Conservation (phyloP, 2,329 filamentous ascomycete genomes). For the Colletotrichum sp. region DNA sequence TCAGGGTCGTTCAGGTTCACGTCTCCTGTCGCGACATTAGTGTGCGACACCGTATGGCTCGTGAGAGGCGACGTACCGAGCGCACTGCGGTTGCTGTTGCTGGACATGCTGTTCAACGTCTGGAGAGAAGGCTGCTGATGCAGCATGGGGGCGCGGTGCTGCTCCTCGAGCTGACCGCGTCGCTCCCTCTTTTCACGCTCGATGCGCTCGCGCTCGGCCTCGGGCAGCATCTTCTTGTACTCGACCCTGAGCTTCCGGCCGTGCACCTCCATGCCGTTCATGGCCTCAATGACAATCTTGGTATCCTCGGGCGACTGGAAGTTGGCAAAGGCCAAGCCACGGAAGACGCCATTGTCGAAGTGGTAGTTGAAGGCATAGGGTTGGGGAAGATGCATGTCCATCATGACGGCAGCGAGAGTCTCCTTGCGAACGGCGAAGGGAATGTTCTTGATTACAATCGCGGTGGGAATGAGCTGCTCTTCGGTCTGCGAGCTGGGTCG, state of each 20-base stretch:
- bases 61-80: conserved; percentile 6
- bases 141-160: conserved; percentile 80
- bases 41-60: conserved; percentile 5
- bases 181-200: conserved; percentile 97
- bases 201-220: conserved; percentile 92
- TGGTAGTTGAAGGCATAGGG: conserved; percentile 99
- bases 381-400: conserved; percentile 88
- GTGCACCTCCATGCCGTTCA: conserved; percentile 96
- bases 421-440: conserved; percentile 99
- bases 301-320: conserved; percentile 97
- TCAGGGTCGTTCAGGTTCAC: conserved; percentile 91
- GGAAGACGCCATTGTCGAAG: conserved; percentile 97
- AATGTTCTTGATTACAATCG: conserved; percentile 99
- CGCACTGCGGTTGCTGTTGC: conserved; percentile 59
- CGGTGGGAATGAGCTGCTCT: conserved; percentile 95
- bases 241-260: conserved; percentile 94
- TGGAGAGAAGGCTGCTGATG: conserved; percentile 88
- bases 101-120: conserved; percentile 72
- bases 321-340: conserved; percentile 95
- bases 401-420: conserved; percentile 91
- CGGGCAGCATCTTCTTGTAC: conserved; percentile 99
- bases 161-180: conserved; percentile 93
- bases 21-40: conserved; percentile 50
- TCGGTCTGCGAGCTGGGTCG: conserved; percentile 47
- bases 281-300: conserved; percentile 85